Evolutionary conservation across 768 basidiomycete genomes (phyloP), one percentile per base, ranked within the genome.

Genomic region (Rhodosporidiobolus sp.): DNA sequence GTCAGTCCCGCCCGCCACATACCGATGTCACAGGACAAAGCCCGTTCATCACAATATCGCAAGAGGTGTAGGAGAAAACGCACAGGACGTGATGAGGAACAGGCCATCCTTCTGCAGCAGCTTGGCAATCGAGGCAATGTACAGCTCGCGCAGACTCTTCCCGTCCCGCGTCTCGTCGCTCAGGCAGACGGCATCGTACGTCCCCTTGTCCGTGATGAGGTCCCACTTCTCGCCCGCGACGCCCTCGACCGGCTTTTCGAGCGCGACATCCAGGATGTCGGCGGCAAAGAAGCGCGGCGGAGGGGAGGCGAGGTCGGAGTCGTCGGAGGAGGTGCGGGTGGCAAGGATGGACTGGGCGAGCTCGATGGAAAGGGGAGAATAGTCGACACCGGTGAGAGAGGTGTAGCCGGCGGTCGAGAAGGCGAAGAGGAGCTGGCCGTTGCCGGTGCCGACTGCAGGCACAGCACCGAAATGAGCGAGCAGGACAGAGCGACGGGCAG

Each of bases 181-280:
- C 26, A 83, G 72, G 61, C 81, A 79, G 20, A 84, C 74, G 10
- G 83, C 83, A 72, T 84, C 83, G 72, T 79, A 84, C 4, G 83
- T 84, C 9, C 83, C 83, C 75, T 83, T 84, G 72, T 83, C 81
- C 64, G 81, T 59, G 4, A 83, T 78, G 22, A 83, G 62, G 68
- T 83, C 82, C 80, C 80, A 84, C 34, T 70, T 48, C 26, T 79
- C 77, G 16, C 72, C 75, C 20, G 71, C 77, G 17, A 76, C 78
- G 24, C 80, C 78, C 19, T 67, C 45, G 30, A 77, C 78, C 2
- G 73, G 45, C 22, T 60, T 34, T 20, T 56, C 66, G 3, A 67
- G 48, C 7, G 58, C 69, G n/a, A 60, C 68, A 1, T 65, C 48
- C 35, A 76, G 55, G 28, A 78, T 69, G 69, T 78, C 77, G 19